phyloP scores from a whole-genome alignment of 1,284 basidiomycete genomes.

The Cutaneotrichosporon arboriforme region DNA sequence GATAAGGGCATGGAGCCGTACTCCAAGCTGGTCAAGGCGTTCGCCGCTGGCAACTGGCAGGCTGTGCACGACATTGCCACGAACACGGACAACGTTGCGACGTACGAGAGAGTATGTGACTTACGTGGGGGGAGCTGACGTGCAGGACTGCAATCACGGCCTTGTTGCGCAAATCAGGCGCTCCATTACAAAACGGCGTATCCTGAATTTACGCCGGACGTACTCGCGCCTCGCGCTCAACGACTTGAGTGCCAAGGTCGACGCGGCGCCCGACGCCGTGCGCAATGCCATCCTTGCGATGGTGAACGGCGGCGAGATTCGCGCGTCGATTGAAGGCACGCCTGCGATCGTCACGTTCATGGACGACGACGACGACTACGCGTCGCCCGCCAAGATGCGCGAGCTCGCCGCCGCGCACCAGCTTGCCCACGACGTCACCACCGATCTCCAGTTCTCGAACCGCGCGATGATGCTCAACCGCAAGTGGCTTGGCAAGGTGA shows the following conservation, averaged over 20 bases:
- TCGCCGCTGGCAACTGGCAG: slow-evolving; percentile 28
- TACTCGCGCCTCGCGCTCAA: slow-evolving; percentile 32
- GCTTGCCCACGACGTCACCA: slow-evolving; percentile 19
- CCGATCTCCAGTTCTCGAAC: slow-evolving; percentile 24
- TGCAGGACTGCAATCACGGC: slow-evolving; percentile 37
- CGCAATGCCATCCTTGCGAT: slow-evolving; percentile 22
- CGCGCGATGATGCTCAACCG: slow-evolving; percentile 23
- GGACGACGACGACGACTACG: slow-evolving; percentile 19
- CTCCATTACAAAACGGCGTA: slow-evolving; percentile 30
- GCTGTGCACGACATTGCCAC: slow-evolving; percentile 12
- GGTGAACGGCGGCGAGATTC: slow-evolving; percentile 27
- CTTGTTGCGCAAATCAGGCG: slow-evolving; percentile 28
- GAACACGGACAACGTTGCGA: not conserved
- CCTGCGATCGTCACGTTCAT: slow-evolving; percentile 30
- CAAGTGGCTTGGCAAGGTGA: slow-evolving; percentile 35
- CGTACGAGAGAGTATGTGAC: slow-evolving; percentile 2
- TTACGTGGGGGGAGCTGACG: not conserved
- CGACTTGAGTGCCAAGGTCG: slow-evolving; percentile 26
- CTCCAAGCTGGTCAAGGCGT: slow-evolving; percentile 34
- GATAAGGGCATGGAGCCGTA: slow-evolving; percentile 32
- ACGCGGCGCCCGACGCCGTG: slow-evolving; percentile 5
- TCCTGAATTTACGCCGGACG: slow-evolving; percentile 27
- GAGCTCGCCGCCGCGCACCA: slow-evolving; percentile 17
- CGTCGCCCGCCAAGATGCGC: slow-evolving; percentile 13
- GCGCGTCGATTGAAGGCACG: slow-evolving; percentile 17